phyloP scores from a whole-genome alignment of 2,329 filamentous ascomycete species.

The Cordyceps militaris region DNA sequence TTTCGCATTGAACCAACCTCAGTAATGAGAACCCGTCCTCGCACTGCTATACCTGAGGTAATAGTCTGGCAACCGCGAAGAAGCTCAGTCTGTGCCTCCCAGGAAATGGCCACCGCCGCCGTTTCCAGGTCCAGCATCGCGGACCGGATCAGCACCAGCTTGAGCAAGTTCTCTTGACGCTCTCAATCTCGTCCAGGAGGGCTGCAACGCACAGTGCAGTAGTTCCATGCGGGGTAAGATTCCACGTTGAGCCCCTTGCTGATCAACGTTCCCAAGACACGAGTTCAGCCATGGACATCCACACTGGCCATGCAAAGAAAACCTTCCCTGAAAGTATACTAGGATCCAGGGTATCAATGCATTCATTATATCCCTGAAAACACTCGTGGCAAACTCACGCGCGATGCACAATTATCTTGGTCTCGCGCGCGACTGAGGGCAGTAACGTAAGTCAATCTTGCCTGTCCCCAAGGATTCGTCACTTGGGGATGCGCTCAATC shows the following conservation, averaged over 20 bases:
- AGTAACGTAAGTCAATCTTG: background rate
- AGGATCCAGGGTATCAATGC: background rate
- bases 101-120: no score
- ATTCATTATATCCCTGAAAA: background rate
- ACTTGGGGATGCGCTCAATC: background rate
- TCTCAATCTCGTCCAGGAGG: background rate
- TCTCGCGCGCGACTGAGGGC: background rate
- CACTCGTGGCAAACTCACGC: background rate
- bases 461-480: background rate
- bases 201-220: background rate
- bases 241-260: background rate
- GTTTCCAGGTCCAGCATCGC: background rate
- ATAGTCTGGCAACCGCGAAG: background rate
- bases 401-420: background rate
- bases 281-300: background rate
- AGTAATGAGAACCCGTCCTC: background rate
- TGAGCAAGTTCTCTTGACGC: background rate
- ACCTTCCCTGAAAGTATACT: background rate
- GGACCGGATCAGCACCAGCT: background rate
- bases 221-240: background rate
- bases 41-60: background rate
- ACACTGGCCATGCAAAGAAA: background rate
- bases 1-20: background rate
- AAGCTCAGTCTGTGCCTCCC: background rate
- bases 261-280: background rate